Percentiles rank a stretch among this genome's conserved stretches.
Evolutionary conservation across 1,139 yeast species (phyloP).

Genomic region (Protomyces arabidopsidicola): DNA sequence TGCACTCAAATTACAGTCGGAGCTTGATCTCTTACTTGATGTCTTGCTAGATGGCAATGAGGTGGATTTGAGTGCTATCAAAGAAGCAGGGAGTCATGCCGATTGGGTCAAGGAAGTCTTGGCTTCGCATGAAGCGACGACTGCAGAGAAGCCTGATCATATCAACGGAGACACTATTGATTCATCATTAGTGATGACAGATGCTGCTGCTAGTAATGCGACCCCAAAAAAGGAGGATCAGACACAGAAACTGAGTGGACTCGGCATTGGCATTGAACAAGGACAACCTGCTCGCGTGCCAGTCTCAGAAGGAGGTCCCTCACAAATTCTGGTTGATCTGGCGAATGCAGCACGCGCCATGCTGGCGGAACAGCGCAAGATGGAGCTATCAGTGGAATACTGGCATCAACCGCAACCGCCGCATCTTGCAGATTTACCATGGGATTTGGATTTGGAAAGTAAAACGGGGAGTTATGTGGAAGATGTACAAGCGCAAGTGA

Average conservation of each 20-base stretch:
- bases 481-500: constrained; percentile 1
- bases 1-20: constrained; percentile 14
- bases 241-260: background rate
- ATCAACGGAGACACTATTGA: background rate
- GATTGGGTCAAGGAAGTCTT: background rate
- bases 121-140: background rate
- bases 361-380: background rate
- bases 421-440: constrained; percentile 10
- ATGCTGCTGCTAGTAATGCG: background rate
- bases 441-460: constrained; percentile 13
- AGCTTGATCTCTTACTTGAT: constrained; percentile 18
- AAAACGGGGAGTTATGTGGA: constrained; percentile 14
- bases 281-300: background rate
- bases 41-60: background rate
- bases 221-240: background rate
- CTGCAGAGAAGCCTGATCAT: background rate
- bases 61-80: background rate
- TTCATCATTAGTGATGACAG: background rate
- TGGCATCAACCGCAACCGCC: constrained; percentile 4
- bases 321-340: background rate
- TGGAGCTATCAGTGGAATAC: constrained; percentile 1
- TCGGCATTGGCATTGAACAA: background rate
- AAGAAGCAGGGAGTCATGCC: background rate
- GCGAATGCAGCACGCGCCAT: background rate
- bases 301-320: background rate